A percentile compares a stretch with the other conserved stretches of the same genome.
Conservation (phyloP, 2,329 filamentous ascomycete genomes). For the Pestalotiopsis sp. region DNA sequence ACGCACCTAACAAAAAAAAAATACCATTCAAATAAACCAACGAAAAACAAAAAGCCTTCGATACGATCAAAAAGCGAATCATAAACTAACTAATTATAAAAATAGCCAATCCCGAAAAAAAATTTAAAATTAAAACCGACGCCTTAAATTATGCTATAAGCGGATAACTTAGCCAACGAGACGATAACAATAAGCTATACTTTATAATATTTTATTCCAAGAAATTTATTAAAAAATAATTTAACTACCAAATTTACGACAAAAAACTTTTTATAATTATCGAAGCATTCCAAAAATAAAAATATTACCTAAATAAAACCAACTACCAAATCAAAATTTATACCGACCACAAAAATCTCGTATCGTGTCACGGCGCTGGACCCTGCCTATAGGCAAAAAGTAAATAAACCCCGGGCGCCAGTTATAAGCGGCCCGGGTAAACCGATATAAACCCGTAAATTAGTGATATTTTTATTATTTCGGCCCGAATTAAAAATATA, state of each 20-base stretch:
- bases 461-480: no score
- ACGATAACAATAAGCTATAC: constrained; percentile 12
- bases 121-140: constrained; percentile 9
- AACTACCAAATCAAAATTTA: constrained; percentile 22
- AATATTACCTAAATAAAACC: constrained; percentile 21
- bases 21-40: not conserved
- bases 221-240: constrained; percentile 21
- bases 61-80: constrained; percentile 1
- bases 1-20: not conserved
- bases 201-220: constrained; percentile 17
- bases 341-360: constrained; percentile 24
- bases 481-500: no score
- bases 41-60: not conserved
- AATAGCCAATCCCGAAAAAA: constrained; percentile 10
- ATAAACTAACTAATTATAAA: constrained; percentile 14
- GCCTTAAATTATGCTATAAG: not conserved
- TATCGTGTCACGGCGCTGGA: no score
- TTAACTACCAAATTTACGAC: constrained; percentile 27
- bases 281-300: constrained; percentile 26
- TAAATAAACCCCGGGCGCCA: no score
- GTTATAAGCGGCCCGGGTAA: no score
- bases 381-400: no score
- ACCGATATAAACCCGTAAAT: no score
- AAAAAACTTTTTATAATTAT: constrained; percentile 26
- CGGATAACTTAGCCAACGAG: constrained; percentile 10